Evolutionary conservation across 164 flowering plant genomes (phyloP).

Genomic region (Kingdonia uniflora): DNA sequence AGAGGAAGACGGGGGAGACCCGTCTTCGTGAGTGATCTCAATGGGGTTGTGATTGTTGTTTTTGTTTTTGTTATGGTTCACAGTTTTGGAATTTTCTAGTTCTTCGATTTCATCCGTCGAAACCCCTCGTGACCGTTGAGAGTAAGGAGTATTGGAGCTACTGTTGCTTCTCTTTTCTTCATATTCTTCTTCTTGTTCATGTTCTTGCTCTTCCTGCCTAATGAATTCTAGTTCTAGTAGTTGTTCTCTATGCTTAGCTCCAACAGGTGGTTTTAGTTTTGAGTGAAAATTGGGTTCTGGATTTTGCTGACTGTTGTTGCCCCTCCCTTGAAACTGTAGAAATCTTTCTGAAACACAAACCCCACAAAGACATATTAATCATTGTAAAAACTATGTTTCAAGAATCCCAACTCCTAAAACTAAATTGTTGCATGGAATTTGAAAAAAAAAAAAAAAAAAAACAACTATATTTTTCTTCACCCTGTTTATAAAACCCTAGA

Average conservation of each 20-base stretch:
- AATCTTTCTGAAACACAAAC: constrained; percentile 26
- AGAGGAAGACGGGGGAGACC: constrained; percentile 37
- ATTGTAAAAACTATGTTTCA: neutral
- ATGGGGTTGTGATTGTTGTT: constrained; percentile 4
- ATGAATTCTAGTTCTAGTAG: constrained; percentile 1
- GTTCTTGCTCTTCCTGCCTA: constrained; percentile 12
- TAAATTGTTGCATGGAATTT: too few relatives aligned
- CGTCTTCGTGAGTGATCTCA: constrained; percentile 19
- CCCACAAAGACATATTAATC: neutral
- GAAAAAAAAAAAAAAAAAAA: too few relatives aligned
- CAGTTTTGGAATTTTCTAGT: constrained; percentile 10
- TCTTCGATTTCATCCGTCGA: constrained; percentile 46
- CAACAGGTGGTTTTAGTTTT: constrained; percentile 6
- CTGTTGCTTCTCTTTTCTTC: constrained; percentile 32
- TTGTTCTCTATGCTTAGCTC: constrained; percentile 1
- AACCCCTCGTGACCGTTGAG: constrained; percentile 52
- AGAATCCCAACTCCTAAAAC: too few relatives aligned
- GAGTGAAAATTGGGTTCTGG: constrained; percentile 20
- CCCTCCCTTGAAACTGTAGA: constrained; percentile 29
- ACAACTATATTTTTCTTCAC: too few relatives aligned
- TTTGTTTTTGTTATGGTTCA: constrained; percentile 6
- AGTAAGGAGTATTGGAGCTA: constrained; percentile 31
- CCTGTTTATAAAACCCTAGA: too few relatives aligned
- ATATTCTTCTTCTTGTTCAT: constrained; percentile 22
- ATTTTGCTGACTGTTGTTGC: constrained; percentile 14